phyloP scores from a whole-genome alignment of 306 rosid species.

The Prinsepia uniflora region DNA sequence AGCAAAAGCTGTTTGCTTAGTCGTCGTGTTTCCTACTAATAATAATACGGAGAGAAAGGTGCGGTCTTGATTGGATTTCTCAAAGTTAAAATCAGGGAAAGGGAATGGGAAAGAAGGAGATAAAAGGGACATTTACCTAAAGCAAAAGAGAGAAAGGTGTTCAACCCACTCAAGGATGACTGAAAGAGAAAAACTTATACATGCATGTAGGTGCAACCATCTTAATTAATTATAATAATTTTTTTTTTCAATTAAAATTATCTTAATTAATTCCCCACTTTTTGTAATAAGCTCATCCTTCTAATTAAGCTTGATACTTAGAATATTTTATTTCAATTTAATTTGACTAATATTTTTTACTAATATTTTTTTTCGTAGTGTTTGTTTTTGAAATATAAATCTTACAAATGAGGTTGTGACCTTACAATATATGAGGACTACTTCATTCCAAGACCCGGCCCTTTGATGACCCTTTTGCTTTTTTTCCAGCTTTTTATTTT shows the following conservation, averaged over 20 bases:
- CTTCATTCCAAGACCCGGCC: neutral
- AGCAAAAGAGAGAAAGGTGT: slow-evolving; percentile 41
- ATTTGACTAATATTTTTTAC: too few relatives aligned
- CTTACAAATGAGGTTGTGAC: slow-evolving; percentile 1
- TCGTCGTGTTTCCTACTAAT: slow-evolving; percentile 24
- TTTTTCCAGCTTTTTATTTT: neutral
- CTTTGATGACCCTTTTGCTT: neutral
- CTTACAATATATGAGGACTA: neutral
- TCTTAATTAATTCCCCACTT: neutral
- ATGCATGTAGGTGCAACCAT: slow-evolving; percentile 7
- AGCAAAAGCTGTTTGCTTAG: slow-evolving; percentile 38
- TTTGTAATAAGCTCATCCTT: neutral
- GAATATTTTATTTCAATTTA: too few relatives aligned
- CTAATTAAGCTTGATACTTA: neutral
- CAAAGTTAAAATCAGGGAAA: slow-evolving; percentile 33
- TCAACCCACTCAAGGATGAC: slow-evolving; percentile 26
- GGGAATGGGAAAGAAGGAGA: slow-evolving; percentile 45
- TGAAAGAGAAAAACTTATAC: neutral
- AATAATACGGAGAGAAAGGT: slow-evolving; percentile 22
- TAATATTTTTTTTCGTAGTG: too few relatives aligned
- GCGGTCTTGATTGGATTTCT: slow-evolving; percentile 48
- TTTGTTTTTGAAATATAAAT: neutral
- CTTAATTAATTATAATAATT: too few relatives aligned
- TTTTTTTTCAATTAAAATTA: neutral
- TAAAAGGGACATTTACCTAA: slow-evolving; percentile 49